Base-by-base conservation (phyloP, 371 early-diverging fungal species). In the Parasitella parasitica region DNA sequence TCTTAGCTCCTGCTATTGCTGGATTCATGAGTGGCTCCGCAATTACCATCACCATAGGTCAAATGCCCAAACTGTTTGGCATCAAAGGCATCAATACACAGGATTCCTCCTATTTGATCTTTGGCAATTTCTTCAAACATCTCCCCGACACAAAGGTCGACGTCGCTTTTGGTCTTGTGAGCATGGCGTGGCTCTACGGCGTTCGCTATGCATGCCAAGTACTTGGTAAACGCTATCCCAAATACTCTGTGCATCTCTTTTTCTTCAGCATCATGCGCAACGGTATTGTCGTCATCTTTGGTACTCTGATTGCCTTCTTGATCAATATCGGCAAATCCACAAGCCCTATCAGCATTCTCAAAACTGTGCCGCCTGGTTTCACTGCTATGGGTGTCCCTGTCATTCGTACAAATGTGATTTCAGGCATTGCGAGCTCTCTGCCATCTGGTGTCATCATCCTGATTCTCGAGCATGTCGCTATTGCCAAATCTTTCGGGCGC, bases 391-490 rank as follows among this genome's bases (percentile, higher is more conserved):
- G 55, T 4, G 78, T 84, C 2, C 90, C 89, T 2, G 48, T 49
- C 0, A 38, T 89, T 39, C 59, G 67, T 46, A 49, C 71, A 8
- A 39, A 66, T 30, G 65, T 83, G 7, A 54, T 86, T 26, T 63
- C 68, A 13, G 72, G 63, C 5, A 72, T 89, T 30, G 78, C 77
- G 4, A 73, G 77, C 12, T 77, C 86, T 11, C 63, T 90, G 7
- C 77, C 86, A 1, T 88, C 89, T 8, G 85, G 86, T 18, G 83
- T 88, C 11, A 72, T 94, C 39, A 87, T 94, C 26, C 72, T 87
- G 39, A 83, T 94, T 59, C 71, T 95, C 26, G 96, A 94, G 69
- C 93, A 93, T 70, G 87, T 93, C 49, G 90, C 93, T 5, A 87
- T 94, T 61, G 84, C 86, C 24, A 64, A 92, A 72, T 84, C 93